Conservation (phyloP, 176 grass and related monocot genomes). For the Pontederia paniculata region DNA sequence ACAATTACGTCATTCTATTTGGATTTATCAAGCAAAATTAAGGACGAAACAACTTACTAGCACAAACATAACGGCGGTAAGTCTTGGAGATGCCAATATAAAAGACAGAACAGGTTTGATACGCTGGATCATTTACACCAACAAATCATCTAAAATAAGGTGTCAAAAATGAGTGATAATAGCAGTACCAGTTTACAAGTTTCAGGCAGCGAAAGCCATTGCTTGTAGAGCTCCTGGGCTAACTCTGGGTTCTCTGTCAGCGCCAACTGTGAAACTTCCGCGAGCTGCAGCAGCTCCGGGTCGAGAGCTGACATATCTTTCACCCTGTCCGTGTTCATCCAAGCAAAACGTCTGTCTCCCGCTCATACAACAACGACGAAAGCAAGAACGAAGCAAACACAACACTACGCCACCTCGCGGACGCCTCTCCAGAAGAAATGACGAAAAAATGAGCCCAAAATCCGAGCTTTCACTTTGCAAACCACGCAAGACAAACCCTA, state of each 20-base stretch:
- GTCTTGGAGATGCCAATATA: too few relatives aligned
- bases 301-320: conserved; percentile 66
- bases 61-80: too few relatives aligned
- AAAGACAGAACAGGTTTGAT: too few relatives aligned
- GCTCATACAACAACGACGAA: conserved; percentile 52
- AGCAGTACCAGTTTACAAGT: conserved; percentile 75
- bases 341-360: conserved; percentile 24
- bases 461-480: neutral
- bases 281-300: conserved; percentile 89
- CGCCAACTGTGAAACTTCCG: conserved; percentile 61
- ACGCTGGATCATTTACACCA: neutral
- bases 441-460: neutral
- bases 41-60: too few relatives aligned
- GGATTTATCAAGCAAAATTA: too few relatives aligned
- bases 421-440: neutral
- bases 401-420: neutral
- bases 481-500: neutral
- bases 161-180: neutral
- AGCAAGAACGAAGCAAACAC: neutral
- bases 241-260: conserved; percentile 62
- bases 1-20: too few relatives aligned
- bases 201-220: conserved; percentile 89
- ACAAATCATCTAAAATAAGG: neutral
- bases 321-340: conserved; percentile 69
- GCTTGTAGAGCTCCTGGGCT: conserved; percentile 50